Conservation (phyloP, 345 rosid genomes). For the Adansonia digitata region DNA sequence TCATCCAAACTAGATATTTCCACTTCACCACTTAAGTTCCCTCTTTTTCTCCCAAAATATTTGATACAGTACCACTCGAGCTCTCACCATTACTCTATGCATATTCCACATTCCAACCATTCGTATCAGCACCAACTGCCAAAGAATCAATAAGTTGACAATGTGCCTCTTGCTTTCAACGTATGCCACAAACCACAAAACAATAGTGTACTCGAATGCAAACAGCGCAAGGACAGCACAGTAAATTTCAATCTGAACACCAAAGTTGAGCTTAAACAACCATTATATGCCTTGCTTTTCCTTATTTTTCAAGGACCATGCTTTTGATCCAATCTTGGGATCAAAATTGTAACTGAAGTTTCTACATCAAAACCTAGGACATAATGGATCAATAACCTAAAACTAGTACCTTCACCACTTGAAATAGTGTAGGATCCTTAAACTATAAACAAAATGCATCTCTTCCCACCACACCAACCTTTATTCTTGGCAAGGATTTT, state of each 20-base stretch:
- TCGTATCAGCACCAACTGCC: slow-evolving; percentile 43
- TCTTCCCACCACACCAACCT: no score
- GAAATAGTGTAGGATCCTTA: no score
- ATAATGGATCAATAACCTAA: slow-evolving; percentile 14
- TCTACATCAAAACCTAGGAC: slow-evolving; percentile 34
- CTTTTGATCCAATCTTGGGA: slow-evolving; percentile 24
- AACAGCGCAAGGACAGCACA: slow-evolving; percentile 24
- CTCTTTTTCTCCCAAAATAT: slow-evolving; percentile 27
- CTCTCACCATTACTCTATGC: slow-evolving; percentile 34
- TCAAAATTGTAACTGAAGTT: slow-evolving; percentile 28
- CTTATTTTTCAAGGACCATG: slow-evolving; percentile 19
- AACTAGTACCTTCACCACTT: neutral
- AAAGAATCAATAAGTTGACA: slow-evolving; percentile 72
- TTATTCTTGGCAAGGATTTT: no score
- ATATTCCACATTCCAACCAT: slow-evolving; percentile 44
- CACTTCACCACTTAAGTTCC: slow-evolving; percentile 28
- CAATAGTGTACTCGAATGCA: slow-evolving; percentile 21
- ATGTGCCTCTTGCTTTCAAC: slow-evolving; percentile 24
- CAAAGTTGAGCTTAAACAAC: slow-evolving; percentile 30
- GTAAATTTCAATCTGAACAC: slow-evolving; percentile 26
- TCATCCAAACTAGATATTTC: slow-evolving; percentile 49
- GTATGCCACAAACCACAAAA: slow-evolving; percentile 24
- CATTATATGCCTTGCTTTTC: slow-evolving; percentile 21
- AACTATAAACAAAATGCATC: no score
- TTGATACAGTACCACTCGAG: slow-evolving; percentile 21